phyloP scores from a whole-genome alignment of 1,284 basidiomycete species.

The Peniophora sp. region DNA sequence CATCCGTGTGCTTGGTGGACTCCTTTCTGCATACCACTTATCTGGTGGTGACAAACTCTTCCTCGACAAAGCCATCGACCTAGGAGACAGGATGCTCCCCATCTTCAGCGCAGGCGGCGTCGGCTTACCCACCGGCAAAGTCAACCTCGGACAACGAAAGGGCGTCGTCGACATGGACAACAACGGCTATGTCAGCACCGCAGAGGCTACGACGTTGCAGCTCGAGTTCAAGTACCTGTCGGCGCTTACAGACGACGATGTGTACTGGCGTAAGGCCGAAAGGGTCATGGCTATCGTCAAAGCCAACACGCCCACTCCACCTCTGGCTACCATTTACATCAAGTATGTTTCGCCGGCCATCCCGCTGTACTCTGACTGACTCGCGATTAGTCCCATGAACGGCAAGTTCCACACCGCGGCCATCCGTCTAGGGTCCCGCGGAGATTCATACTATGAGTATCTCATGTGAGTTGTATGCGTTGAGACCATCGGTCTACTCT shows the following conservation, averaged over 20 bases:
- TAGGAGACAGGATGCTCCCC: constrained; percentile 81
- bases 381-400: constrained; percentile 40
- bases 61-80: constrained; percentile 70
- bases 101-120: constrained; percentile 70
- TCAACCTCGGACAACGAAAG: constrained; percentile 65
- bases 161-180: constrained; percentile 66
- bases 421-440: constrained; percentile 86
- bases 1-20: constrained; percentile 74
- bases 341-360: constrained; percentile 36
- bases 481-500: constrained; percentile 1
- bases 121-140: constrained; percentile 74
- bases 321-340: constrained; percentile 82
- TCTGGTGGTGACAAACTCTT: constrained; percentile 58
- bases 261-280: constrained; percentile 82
- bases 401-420: constrained; percentile 71
- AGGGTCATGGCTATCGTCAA: constrained; percentile 75
- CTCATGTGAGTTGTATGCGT: constrained; percentile 51
- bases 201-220: constrained; percentile 80
- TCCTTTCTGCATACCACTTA: constrained; percentile 80
- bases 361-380: background rate
- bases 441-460: constrained; percentile 95
- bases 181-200: constrained; percentile 66
- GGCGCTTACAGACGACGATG: constrained; percentile 65
- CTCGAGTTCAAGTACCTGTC: constrained; percentile 90
- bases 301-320: constrained; percentile 53